Evolutionary conservation across 2,329 filamentous ascomycete species (phyloP), one percentile per base, ranked within the genome.

Genomic region (Cadophora sp.): DNA sequence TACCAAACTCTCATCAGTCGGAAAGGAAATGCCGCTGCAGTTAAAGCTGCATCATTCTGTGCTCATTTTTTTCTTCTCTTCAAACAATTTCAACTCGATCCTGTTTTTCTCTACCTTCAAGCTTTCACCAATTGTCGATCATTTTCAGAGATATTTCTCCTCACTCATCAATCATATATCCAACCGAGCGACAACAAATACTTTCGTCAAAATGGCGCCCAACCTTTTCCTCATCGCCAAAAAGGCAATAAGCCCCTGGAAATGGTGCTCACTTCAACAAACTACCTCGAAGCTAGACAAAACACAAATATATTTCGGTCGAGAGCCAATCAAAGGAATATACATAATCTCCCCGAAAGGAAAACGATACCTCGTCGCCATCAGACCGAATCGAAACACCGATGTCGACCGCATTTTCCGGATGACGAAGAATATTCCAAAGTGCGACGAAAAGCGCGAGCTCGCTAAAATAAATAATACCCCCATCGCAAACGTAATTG

Each of bases 311-410:
- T 68, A 69, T 53, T 62, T 63, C 43, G 48, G 55, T 36, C 33
- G 30, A 3, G 41, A 60, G 4, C 72, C 71, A 11, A 62, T 73
- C n/a, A 59, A 58, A 47, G 72, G 72, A 18, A 67, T 73, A 0
- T 73, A 73, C 36, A 39, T 62, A 8, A 36, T 62, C 7, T 59
- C 39, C 11, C n/a, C 64, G 6, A 53, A 66, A 14, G 58, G 58
- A 47, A 58, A 62, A 30, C 64, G 66, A n/a, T 67, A 64, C 48
- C 62, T 71, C 11, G 61, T 70, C 22, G 69, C 67, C 39, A 43
- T 72, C n/a, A 69, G 56, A 41, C 59, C 63, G 1, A 55, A 39
- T 2, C 18, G 55, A n/a, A 64, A 68, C 4, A 55, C 33, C 41
- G 69, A 73, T 41, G 41, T 18, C 4, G 68, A 69, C 18, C 4